Conservation (phyloP, 345 rosid genomes). For the Leavenworthia alabamica region DNA sequence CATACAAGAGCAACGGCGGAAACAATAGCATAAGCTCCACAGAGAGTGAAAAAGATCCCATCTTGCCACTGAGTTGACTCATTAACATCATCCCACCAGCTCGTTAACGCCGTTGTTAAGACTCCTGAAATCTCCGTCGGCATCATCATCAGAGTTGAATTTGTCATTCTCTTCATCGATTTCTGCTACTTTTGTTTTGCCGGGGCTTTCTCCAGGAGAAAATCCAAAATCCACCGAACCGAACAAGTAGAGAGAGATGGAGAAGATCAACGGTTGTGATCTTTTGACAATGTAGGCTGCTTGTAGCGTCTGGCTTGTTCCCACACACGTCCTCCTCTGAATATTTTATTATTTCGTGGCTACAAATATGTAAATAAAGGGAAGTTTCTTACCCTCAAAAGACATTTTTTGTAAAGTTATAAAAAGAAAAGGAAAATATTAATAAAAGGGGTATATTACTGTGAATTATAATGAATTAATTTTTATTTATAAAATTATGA, state of each 20-base stretch:
- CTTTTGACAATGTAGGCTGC: too few relatives aligned
- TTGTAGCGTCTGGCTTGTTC: constrained; percentile 27
- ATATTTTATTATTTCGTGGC: too few relatives aligned
- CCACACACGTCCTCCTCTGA: too few relatives aligned
- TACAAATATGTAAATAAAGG: too few relatives aligned
- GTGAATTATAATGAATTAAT: too few relatives aligned
- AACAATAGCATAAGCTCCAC: constrained; percentile 87
- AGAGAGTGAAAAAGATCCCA: constrained; percentile 81
- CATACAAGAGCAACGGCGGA: constrained; percentile 72
- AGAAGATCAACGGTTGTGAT: too few relatives aligned
- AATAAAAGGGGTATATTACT: too few relatives aligned
- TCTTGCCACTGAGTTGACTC: constrained; percentile 89
- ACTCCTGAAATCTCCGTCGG: constrained; percentile 15
- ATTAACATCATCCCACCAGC: constrained; percentile 88
- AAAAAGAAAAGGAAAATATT: too few relatives aligned
- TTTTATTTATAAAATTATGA: too few relatives aligned
- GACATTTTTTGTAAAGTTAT: too few relatives aligned
- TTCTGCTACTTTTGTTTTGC: neutral
- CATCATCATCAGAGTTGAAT: constrained; percentile 13
- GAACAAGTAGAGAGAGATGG: constrained; percentile 8
- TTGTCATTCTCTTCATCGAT: neutral
- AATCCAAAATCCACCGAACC: constrained; percentile 14
- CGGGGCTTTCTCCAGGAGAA: neutral
- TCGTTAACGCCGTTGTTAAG: constrained; percentile 22
- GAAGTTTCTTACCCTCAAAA: too few relatives aligned